A percentile compares a stretch with the other conserved stretches of the same genome.
These are phyloP conservation scores for Calocybe gangraenosa DNA, from an alignment of 768 basidiomycete species.

Conservation along the genomic window DNA sequence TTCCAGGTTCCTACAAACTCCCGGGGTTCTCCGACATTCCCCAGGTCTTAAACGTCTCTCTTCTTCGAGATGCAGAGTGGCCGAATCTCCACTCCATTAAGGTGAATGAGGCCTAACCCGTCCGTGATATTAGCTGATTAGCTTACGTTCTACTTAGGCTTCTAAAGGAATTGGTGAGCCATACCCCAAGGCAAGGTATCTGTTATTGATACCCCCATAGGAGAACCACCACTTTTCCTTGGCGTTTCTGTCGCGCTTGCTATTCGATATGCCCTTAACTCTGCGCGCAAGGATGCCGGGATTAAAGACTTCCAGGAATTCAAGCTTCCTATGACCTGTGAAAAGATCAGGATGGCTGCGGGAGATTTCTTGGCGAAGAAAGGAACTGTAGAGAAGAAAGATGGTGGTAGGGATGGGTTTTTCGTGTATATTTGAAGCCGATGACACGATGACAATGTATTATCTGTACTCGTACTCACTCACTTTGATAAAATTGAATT, in stretches of 20 bases:
- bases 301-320: conserved; percentile 14
- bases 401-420: conserved; percentile 9
- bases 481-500: too few relatives aligned
- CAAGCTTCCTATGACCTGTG: conserved; percentile 12
- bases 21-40: conserved; percentile 16
- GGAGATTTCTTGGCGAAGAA: conserved; percentile 13
- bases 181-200: too few relatives aligned
- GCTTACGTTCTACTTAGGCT: not conserved
- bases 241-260: conserved; percentile 15
- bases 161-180: conserved; percentile 15
- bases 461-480: too few relatives aligned
- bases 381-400: conserved; percentile 10
- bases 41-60: conserved; percentile 15
- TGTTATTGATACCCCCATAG: not conserved
- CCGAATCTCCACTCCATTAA: conserved; percentile 14
- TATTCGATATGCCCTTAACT: conserved; percentile 12
- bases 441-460: too few relatives aligned
- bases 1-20: conserved; percentile 14
- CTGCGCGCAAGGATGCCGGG: conserved; percentile 15
- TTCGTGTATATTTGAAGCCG: conserved; percentile 11
- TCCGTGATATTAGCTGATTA: too few relatives aligned
- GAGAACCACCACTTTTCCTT: conserved; percentile 15
- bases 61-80: conserved; percentile 17
- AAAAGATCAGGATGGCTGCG: conserved; percentile 14
- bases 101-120: too few relatives aligned